Evolutionary conservation across 495 filamentous ascomycete genomes (phyloP).

Genomic region (Penicillium ochrochloron): DNA sequence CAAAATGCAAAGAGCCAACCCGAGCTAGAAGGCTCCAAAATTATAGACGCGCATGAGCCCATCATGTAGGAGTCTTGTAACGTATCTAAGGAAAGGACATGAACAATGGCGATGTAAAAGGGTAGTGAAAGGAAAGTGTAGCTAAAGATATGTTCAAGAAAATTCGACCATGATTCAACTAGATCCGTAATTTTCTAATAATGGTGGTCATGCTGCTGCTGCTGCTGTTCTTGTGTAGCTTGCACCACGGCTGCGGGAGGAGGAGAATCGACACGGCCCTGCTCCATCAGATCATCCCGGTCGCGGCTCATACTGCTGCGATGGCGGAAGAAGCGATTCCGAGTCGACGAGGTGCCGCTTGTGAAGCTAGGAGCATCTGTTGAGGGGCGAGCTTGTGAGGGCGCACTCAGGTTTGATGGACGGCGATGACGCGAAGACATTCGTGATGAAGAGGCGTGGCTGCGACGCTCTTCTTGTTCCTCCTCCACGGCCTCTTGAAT

Average conservation of each 20-base stretch:
- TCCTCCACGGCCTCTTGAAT: slow-evolving; percentile 53
- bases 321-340: slow-evolving; percentile 47
- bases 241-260: slow-evolving; percentile 10
- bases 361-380: slow-evolving; percentile 40
- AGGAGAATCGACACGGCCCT: slow-evolving; percentile 29
- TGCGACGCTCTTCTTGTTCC: slow-evolving; percentile 43
- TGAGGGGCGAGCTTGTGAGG: slow-evolving; percentile 35
- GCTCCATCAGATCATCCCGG: slow-evolving; percentile 40
- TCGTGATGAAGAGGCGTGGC: slow-evolving; percentile 32
- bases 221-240: background rate
- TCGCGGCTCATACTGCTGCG: slow-evolving; percentile 34
- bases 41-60: background rate
- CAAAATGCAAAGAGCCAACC: slow-evolving; percentile 3
- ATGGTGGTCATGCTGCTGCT: slow-evolving; percentile 12
- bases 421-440: slow-evolving; percentile 23
- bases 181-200: slow-evolving; percentile 1
- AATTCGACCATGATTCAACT: background rate
- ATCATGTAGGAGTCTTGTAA: background rate
- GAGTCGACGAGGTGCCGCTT: slow-evolving; percentile 39
- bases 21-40: background rate
- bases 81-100: background rate
- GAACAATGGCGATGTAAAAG: background rate
- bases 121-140: slow-evolving; percentile 3
- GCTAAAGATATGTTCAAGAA: slow-evolving; percentile 7
- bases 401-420: slow-evolving; percentile 34